These are phyloP conservation scores for Sporisorium graminicola DNA, from an alignment of 1,284 basidiomycete species.

Conservation along the genomic window DNA sequence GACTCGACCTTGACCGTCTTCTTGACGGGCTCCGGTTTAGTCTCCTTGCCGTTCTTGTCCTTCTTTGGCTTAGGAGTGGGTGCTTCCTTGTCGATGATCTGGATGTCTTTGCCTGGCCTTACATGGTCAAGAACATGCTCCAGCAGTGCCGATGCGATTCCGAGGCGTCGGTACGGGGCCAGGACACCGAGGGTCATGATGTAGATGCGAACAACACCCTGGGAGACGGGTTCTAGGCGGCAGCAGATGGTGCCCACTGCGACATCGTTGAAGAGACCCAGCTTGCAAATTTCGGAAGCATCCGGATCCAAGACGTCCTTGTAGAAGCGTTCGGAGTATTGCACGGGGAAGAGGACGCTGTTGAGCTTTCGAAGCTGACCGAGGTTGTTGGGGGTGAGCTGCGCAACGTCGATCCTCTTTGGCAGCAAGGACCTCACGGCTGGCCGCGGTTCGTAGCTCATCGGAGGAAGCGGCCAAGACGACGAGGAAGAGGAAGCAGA, in stretches of 20 bases:
- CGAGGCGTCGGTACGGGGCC: slow-evolving; percentile 70
- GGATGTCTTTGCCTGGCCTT: slow-evolving; percentile 57
- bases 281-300: slow-evolving; percentile 58
- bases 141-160: slow-evolving; percentile 68
- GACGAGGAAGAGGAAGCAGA: slow-evolving; percentile 19
- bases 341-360: slow-evolving; percentile 64
- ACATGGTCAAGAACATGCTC: slow-evolving; percentile 66
- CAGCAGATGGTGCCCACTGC: slow-evolving; percentile 70
- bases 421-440: slow-evolving; percentile 41
- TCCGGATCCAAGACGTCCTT: slow-evolving; percentile 61
- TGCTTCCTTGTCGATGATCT: slow-evolving; percentile 33
- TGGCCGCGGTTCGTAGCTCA: slow-evolving; percentile 49
- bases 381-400: slow-evolving; percentile 67
- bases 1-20: slow-evolving; percentile 54
- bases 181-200: slow-evolving; percentile 71
- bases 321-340: slow-evolving; percentile 66
- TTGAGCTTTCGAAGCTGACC: slow-evolving; percentile 68
- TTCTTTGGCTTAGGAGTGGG: slow-evolving; percentile 34
- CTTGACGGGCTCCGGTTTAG: slow-evolving; percentile 37
- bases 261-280: slow-evolving; percentile 71
- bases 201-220: slow-evolving; percentile 65
- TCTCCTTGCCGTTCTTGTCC: slow-evolving; percentile 60
- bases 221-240: slow-evolving; percentile 63
- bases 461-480: slow-evolving; percentile 48
- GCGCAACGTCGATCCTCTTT: slow-evolving; percentile 52